phyloP scores from a whole-genome alignment of 78 protist genomes.

The Dictyostelium purpureum region DNA sequence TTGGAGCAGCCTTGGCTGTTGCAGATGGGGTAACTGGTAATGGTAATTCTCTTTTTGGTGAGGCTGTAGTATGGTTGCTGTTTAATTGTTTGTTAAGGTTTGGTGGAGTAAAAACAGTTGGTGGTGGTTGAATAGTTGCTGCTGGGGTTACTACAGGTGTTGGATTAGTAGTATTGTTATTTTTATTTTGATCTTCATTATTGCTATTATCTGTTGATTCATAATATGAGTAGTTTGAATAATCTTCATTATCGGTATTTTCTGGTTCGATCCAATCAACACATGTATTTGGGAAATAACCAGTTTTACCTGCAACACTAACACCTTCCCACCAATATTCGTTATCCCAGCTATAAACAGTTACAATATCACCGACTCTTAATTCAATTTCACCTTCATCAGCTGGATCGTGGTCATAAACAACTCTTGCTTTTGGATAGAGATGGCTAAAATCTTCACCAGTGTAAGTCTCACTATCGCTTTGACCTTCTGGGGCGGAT shows the following conservation, averaged over 20 bases:
- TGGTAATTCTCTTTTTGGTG: constrained; percentile 5
- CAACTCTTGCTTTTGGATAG: constrained; percentile 68
- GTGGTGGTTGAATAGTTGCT: neutral
- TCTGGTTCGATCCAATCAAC: constrained; percentile 78
- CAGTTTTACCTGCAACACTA: constrained; percentile 3
- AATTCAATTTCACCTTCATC: constrained; percentile 48
- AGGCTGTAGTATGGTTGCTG: neutral
- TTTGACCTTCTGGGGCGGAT: neutral
- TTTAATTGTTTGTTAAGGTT: neutral
- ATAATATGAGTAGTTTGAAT: constrained; percentile 33
- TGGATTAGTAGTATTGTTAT: neutral
- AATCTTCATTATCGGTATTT: neutral
- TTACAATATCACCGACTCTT: constrained; percentile 39
- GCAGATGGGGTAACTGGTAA: neutral
- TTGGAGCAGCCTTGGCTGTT: neutral
- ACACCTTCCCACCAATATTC: constrained; percentile 79
- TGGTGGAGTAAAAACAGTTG: neutral
- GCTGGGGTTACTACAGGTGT: neutral
- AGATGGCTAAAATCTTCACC: constrained; percentile 46
- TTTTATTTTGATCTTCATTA: neutral
- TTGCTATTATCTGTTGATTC: constrained; percentile 7
- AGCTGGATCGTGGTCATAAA: constrained; percentile 17
- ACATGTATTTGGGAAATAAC: constrained; percentile 53
- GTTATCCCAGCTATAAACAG: constrained; percentile 57
- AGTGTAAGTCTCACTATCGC: neutral